Conservation (phyloP, 164 flowering plant genomes). For the Sextonia rubra region DNA sequence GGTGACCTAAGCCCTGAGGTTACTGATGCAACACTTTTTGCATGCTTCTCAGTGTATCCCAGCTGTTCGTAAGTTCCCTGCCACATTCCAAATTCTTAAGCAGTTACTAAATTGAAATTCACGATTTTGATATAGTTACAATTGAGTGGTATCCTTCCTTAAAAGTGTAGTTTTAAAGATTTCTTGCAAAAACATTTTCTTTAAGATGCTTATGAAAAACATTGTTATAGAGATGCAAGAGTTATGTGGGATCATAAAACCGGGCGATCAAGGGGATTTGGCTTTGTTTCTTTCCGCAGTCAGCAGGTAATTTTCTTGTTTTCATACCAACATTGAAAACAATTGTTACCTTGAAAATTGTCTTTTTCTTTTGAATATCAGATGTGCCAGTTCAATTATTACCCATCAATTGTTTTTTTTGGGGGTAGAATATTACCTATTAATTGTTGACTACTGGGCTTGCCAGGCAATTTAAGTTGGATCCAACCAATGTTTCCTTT, state of each 20-base stretch:
- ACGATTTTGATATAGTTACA: background rate
- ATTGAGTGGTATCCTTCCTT: background rate
- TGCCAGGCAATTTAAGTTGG: background rate
- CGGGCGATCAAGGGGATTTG: slow-evolving; percentile 91
- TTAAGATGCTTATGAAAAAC: no score
- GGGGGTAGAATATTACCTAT: no score
- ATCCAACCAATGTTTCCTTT: no score
- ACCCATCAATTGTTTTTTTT: no score
- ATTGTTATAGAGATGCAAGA: slow-evolving; percentile 70
- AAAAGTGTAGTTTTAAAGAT: background rate
- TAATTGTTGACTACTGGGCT: background rate
- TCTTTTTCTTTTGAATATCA: background rate
- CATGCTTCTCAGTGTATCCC: slow-evolving; percentile 79
- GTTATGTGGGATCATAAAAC: slow-evolving; percentile 98
- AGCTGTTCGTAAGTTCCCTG: slow-evolving; percentile 78
- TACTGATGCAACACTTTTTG: slow-evolving; percentile 83
- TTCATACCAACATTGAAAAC: no score
- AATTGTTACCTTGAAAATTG: background rate
- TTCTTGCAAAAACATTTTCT: background rate
- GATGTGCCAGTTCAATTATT: background rate
- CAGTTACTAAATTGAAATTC: background rate
- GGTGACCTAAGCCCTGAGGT: slow-evolving; percentile 94
- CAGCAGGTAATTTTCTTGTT: slow-evolving; percentile 51
- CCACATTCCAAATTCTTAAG: background rate
- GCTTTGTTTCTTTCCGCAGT: slow-evolving; percentile 81